Evolutionary conservation across 371 early-diverging fungal species (phyloP).

Genomic region (Circinella minor): DNA sequence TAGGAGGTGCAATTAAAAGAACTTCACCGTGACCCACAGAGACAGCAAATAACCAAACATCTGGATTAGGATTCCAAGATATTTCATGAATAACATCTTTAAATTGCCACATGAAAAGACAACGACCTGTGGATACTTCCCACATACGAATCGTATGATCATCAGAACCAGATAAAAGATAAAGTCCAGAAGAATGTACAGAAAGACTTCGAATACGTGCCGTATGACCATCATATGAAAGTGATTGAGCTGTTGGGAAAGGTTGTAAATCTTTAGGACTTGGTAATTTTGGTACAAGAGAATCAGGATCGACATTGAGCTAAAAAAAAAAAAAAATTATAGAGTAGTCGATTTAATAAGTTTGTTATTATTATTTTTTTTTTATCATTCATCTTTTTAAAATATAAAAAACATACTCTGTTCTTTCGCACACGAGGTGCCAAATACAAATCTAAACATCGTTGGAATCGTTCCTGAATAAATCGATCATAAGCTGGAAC

Average conservation of each 20-base stretch:
- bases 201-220: constrained; percentile 81
- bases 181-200: constrained; percentile 91
- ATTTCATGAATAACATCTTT: constrained; percentile 72
- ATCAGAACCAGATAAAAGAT: constrained; percentile 87
- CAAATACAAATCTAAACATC: constrained; percentile 95
- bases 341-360: not conserved
- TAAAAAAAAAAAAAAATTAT: constrained; percentile 23
- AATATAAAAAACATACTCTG: constrained; percentile 50
- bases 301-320: constrained; percentile 90
- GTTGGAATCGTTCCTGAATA: constrained; percentile 92
- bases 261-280: constrained; percentile 94
- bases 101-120: constrained; percentile 76
- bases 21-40: constrained; percentile 65
- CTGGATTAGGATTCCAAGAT: constrained; percentile 90
- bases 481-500: constrained; percentile 89
- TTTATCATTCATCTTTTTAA: not conserved
- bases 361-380: not conserved
- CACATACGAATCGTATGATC: constrained; percentile 88
- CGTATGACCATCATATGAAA: constrained; percentile 84
- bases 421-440: constrained; percentile 92
- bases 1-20: constrained; percentile 57
- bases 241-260: constrained; percentile 84
- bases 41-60: constrained; percentile 79
- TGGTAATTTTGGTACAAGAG: constrained; percentile 94
- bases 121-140: constrained; percentile 92